These are phyloP conservation scores for Colletotrichum costaricense DNA, from an alignment of 2,329 filamentous ascomycete genomes.

Conservation along the genomic window DNA sequence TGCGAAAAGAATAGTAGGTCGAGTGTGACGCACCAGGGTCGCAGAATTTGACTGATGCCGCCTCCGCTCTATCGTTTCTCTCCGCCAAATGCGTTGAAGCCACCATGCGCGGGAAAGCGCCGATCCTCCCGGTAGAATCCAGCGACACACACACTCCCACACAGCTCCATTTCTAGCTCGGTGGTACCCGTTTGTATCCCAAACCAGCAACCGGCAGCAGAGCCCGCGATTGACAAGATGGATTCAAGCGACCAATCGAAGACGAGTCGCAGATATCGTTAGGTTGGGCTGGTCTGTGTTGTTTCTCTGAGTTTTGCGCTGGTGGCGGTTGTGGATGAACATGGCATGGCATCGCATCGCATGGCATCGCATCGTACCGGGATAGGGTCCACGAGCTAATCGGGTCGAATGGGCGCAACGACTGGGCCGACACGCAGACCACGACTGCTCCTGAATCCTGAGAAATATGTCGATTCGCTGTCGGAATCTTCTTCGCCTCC, in stretches of 20 bases:
- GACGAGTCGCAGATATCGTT: not conserved
- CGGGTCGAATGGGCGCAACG: conserved; percentile 19
- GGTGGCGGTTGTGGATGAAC: conserved; percentile 5
- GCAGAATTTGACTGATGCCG: conserved; percentile 33
- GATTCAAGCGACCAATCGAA: not conserved
- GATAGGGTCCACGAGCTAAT: conserved; percentile 33
- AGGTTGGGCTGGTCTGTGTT: conserved; percentile 13
- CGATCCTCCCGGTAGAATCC: conserved; percentile 30
- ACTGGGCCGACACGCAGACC: conserved; percentile 31
- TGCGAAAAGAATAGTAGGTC: conserved; percentile 21
- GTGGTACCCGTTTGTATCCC: conserved; percentile 3
- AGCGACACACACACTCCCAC: conserved; percentile 23
- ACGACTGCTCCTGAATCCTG: conserved; percentile 8
- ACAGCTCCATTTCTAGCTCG: conserved; percentile 22
- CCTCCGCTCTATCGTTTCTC: conserved; percentile 22
- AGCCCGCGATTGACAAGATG: not conserved
- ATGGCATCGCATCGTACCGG: conserved; percentile 7
- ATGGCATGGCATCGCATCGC: conserved; percentile 16
- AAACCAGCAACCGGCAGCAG: conserved; percentile 3
- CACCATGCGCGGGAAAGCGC: conserved; percentile 25
- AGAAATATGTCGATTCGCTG: not conserved
- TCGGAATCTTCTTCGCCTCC: not conserved
- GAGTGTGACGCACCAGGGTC: conserved; percentile 35
- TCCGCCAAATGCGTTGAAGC: conserved; percentile 31
- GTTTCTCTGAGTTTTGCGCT: conserved; percentile 9